phyloP scores from a whole-genome alignment of 1,284 basidiomycete genomes.

The Afroboletus lepidellus region DNA sequence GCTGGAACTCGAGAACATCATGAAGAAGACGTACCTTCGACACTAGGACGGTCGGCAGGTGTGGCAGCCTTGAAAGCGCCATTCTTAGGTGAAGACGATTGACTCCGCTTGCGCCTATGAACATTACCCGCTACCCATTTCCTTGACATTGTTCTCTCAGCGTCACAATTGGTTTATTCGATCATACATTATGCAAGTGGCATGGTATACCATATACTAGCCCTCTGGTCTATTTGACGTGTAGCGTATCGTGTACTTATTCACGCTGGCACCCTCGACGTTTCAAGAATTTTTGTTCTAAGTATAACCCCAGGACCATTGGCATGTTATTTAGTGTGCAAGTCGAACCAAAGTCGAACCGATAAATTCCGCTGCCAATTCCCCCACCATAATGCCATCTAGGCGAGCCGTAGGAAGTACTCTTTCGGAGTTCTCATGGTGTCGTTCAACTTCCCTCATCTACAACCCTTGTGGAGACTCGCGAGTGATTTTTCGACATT shows the following conservation, averaged over 20 bases:
- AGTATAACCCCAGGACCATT: too few species aligned
- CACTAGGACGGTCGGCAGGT: conserved; percentile 32
- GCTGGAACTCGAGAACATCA: conserved; percentile 4
- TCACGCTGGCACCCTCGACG: not conserved
- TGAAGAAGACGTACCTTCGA: conserved; percentile 26
- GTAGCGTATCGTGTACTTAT: conserved; percentile 14
- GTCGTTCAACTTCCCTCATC: not conserved
- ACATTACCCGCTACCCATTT: not conserved
- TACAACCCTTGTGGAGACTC: conserved; percentile 8
- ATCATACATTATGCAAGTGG: conserved; percentile 6
- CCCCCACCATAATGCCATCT: conserved; percentile 5
- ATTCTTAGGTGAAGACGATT: conserved; percentile 3
- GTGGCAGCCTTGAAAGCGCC: conserved; percentile 17
- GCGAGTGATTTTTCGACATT: not conserved
- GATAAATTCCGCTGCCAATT: not conserved
- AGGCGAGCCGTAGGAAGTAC: conserved; percentile 8
- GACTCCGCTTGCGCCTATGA: conserved; percentile 1
- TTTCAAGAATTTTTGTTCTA: not conserved
- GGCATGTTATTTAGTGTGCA: not conserved
- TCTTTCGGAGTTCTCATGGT: conserved; percentile 3
- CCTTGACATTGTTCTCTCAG: not conserved
- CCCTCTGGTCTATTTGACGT: conserved; percentile 7
- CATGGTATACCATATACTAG: conserved; percentile 2
- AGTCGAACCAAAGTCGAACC: not conserved
- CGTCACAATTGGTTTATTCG: conserved; percentile 8